A percentile compares a stretch with the other conserved stretches of the same genome.
Evolutionary conservation across 2,329 filamentous ascomycete species (phyloP).

Genomic region (Diaporthe ampelina): DNA sequence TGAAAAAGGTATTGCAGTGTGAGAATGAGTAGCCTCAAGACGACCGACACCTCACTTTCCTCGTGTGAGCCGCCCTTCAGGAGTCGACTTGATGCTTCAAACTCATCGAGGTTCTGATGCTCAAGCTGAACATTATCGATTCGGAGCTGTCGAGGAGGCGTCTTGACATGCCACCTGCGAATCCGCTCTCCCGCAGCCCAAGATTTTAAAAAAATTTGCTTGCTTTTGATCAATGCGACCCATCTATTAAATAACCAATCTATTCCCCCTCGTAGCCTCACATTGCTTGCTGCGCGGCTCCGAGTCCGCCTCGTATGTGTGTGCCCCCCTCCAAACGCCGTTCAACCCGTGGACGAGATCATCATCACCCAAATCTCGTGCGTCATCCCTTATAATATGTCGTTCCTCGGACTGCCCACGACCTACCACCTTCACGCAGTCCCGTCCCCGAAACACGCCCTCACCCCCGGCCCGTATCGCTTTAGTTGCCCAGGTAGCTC

Average conservation of each 20-base stretch:
- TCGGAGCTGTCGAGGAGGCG: too few species aligned
- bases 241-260: constrained; percentile 40
- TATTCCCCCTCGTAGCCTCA: constrained; percentile 18
- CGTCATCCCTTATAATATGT: constrained; percentile 14
- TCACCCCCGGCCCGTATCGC: background rate
- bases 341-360: constrained; percentile 24
- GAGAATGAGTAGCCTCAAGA: too few species aligned
- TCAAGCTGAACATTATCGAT: background rate
- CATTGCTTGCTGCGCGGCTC: constrained; percentile 13
- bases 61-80: background rate
- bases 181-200: background rate
- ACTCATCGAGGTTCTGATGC: background rate
- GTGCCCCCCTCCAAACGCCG: constrained; percentile 29
- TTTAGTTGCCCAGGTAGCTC: constrained; percentile 73
- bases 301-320: constrained; percentile 15
- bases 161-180: background rate
- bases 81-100: background rate
- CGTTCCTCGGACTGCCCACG: background rate
- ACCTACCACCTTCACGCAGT: background rate
- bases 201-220: background rate
- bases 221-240: constrained; percentile 33
- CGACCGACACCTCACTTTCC: background rate
- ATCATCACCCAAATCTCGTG: constrained; percentile 1
- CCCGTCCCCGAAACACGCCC: background rate
- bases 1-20: too few species aligned